Conservation (phyloP, 176 grass and related monocot genomes). For the Tillandsia leiboldiana region DNA sequence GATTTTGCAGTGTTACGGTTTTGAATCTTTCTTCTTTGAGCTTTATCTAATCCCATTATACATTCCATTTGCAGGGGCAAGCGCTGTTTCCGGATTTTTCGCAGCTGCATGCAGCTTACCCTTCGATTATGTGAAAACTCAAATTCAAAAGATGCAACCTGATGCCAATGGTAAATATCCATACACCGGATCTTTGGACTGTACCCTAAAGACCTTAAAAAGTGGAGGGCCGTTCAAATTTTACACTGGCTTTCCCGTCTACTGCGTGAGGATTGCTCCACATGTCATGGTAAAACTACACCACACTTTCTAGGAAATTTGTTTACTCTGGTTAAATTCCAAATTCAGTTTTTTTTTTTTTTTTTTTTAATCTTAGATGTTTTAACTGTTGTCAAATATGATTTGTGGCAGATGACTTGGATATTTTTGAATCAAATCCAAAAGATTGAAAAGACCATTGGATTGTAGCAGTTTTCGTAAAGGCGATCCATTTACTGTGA, state of each 20-base stretch:
- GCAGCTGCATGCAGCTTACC: slow-evolving; percentile 92
- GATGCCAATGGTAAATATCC: slow-evolving; percentile 85
- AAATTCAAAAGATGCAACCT: slow-evolving; percentile 97
- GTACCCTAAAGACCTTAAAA: slow-evolving; percentile 74
- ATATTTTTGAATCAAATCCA: slow-evolving; percentile 96
- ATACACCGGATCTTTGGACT: slow-evolving; percentile 80
- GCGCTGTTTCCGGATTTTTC: slow-evolving; percentile 89
- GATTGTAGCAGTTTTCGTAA: slow-evolving; percentile 33
- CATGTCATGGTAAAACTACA: slow-evolving; percentile 72
- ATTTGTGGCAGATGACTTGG: slow-evolving; percentile 75
- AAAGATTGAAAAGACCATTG: slow-evolving; percentile 50
- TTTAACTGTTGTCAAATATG: slow-evolving; percentile 9
- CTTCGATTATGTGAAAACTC: slow-evolving; percentile 95
- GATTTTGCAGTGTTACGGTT: neutral
- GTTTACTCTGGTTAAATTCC: no score
- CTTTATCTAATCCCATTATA: neutral
- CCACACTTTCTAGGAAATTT: neutral
- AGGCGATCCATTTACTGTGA: neutral
- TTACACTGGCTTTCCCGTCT: slow-evolving; percentile 90
- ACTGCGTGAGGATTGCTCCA: slow-evolving; percentile 84
- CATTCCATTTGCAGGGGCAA: slow-evolving; percentile 52
- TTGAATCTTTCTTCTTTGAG: neutral
- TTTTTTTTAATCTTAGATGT: neutral
- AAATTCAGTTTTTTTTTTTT: neutral
- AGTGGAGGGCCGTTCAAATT: slow-evolving; percentile 85